Evolutionary conservation across 352 stramenopile genomes (phyloP), one percentile per base, ranked within the genome.

Genomic region (Ophiocytium majus): DNA sequence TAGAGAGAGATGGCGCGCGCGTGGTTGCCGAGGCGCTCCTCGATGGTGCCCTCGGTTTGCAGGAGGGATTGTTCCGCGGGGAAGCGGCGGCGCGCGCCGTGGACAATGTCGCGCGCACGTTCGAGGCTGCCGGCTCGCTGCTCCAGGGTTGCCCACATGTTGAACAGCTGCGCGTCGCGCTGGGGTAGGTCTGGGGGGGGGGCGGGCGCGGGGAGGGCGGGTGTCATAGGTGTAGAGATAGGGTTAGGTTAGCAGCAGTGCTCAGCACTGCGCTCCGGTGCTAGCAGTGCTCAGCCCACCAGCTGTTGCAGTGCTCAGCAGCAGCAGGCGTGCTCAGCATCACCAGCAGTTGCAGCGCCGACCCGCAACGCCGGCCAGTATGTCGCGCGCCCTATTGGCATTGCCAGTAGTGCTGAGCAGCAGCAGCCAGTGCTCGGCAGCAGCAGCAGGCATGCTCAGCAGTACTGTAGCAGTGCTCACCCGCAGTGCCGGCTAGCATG

Each of bases 121-220:
- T 84, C 80, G n/a, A 85, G 66, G 80, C 86, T 88, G 28, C 84
- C 80, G 50, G 81, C 49, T 5, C 33, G 71, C n/a, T 43, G 14
- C 50, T 88, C 84, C 1, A 88, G 79, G 37, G 82, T 88, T 1
- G 84, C 84, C 84, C 84, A 88, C 84, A 88, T 85, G 84, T 86
- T 88, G 80, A 88, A 88, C 0, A 88, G 84, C 17, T 87, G 74
- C 0, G 75, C 84, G 35, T 85, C 84, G 0, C 75, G 37, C 66
- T 88, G 84, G 10, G 80, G 79, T 0, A 88, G 78, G 14, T 88
- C 75, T 17, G 80, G 63, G 23, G 80, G 57, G 64, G 81, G 43
- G 43, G 5, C 5, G 43, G 43, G 5, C 14, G 5, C 43, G 14
- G 14, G 5, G 14, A 57, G 43, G 43, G 43, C 14, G 14, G 43